Conservation (phyloP, 441 rosid genomes). For the Raphanus hybrid region DNA sequence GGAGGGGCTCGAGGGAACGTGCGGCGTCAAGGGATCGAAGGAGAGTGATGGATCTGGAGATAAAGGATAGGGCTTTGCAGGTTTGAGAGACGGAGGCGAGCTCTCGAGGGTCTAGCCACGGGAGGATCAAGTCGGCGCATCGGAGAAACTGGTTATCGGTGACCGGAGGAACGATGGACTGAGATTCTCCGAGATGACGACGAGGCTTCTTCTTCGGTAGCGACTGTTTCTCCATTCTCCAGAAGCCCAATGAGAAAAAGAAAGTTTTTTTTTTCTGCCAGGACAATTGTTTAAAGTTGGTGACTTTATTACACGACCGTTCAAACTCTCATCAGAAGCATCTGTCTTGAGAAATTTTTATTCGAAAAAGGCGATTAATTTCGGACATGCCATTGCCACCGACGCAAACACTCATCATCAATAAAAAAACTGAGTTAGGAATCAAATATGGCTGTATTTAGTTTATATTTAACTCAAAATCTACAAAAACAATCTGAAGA, state of each 20-base stretch:
- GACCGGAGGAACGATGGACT: too few relatives aligned
- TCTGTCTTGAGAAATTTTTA: background rate
- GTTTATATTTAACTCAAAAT: too few relatives aligned
- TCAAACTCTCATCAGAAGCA: background rate
- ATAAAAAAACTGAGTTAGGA: too few relatives aligned
- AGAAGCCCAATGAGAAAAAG: background rate
- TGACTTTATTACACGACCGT: background rate
- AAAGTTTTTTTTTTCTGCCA: background rate
- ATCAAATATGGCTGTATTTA: too few relatives aligned
- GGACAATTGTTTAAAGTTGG: background rate
- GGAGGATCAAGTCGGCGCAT: conserved; percentile 56
- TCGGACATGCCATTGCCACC: conserved; percentile 54
- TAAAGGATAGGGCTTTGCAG: conserved; percentile 55
- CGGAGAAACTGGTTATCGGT: conserved; percentile 33
- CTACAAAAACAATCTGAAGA: background rate
- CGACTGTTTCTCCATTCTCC: too few relatives aligned
- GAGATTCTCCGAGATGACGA: too few relatives aligned
- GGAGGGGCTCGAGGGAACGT: conserved; percentile 59
- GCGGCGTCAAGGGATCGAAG: conserved; percentile 71
- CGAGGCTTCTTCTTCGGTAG: too few relatives aligned
- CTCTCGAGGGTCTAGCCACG: conserved; percentile 65
- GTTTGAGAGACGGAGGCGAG: conserved; percentile 56
- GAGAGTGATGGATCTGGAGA: conserved; percentile 49
- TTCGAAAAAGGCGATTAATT: background rate
- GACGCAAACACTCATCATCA: conserved; percentile 31